phyloP scores from a whole-genome alignment of 768 basidiomycete genomes.

The Boletus eberwhitei region DNA sequence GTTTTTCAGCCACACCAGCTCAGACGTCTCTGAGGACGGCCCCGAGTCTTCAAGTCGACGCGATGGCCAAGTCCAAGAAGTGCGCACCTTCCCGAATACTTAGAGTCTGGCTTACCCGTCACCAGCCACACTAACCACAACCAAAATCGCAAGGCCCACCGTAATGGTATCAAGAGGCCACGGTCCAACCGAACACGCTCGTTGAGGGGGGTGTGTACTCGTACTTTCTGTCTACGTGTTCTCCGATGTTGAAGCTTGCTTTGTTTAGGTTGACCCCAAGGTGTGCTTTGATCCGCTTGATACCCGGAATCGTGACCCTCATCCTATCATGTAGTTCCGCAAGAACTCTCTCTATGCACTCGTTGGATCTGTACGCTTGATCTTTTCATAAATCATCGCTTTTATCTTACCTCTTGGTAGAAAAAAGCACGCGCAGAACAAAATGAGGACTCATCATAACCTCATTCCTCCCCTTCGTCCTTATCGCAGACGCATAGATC shows the following conservation, averaged over 20 bases:
- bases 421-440: constrained; percentile 64
- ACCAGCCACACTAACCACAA: constrained; percentile 90
- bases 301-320: background rate
- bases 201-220: constrained; percentile 80
- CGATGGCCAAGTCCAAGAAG: constrained; percentile 99
- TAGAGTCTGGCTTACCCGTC: constrained; percentile 9
- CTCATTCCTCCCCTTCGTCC: background rate
- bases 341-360: constrained; percentile 75
- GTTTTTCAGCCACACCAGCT: constrained; percentile 34
- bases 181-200: constrained; percentile 70
- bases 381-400: background rate
- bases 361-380: constrained; percentile 62
- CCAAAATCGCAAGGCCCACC: constrained; percentile 95
- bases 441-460: constrained; percentile 46
- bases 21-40: background rate
- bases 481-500: constrained; percentile 5
- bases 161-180: constrained; percentile 93
- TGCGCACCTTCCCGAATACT: constrained; percentile 35
- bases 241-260: background rate
- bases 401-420: constrained; percentile 33
- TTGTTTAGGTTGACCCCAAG: constrained; percentile 72
- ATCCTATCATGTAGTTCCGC: constrained; percentile 58
- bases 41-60: constrained; percentile 16
- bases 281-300: constrained; percentile 36
- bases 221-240: background rate